A percentile compares a stretch with the other conserved stretches of the same genome.
phyloP scores from a whole-genome alignment of 768 basidiomycete species.

The Exidia glandulosa region DNA sequence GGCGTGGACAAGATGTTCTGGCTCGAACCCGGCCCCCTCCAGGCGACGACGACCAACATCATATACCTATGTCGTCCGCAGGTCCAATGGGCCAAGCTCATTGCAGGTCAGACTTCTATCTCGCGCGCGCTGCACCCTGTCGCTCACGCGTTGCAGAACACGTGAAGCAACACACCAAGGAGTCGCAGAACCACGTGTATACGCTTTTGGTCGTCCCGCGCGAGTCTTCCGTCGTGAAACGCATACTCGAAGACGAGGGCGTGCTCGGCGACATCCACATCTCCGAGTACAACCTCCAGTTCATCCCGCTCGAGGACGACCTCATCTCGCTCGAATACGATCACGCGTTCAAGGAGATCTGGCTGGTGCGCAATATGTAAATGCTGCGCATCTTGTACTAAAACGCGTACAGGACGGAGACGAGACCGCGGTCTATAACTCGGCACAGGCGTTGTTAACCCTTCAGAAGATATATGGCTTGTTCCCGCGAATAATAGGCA shows the following conservation, averaged over 20 bases:
- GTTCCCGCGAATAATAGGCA: constrained; percentile 87
- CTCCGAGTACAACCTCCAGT: constrained; percentile 80
- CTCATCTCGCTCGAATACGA: constrained; percentile 85
- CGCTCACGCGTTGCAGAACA: constrained; percentile 56
- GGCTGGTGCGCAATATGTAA: constrained; percentile 53
- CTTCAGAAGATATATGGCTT: constrained; percentile 77
- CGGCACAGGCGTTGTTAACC: constrained; percentile 73
- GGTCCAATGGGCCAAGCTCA: constrained; percentile 76
- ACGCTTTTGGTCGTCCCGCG: constrained; percentile 83
- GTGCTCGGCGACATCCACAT: constrained; percentile 91
- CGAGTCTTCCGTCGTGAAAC: constrained; percentile 72
- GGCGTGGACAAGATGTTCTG: constrained; percentile 99
- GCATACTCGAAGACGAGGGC: constrained; percentile 91
- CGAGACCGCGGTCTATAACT: constrained; percentile 80
- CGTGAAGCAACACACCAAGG: constrained; percentile 67
- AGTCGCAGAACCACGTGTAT: constrained; percentile 70
- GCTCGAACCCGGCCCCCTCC: constrained; percentile 83
- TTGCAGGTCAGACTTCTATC: constrained; percentile 67
- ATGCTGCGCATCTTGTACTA: neutral
- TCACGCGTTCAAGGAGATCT: constrained; percentile 76
- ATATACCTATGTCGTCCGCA: constrained; percentile 87
- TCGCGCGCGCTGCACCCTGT: constrained; percentile 3
- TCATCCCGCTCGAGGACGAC: constrained; percentile 89
- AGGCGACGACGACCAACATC: constrained; percentile 75
- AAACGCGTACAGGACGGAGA: constrained; percentile 68